Conservation (phyloP, 2,329 filamentous ascomycete species). For the Colletotrichum melonis region DNA sequence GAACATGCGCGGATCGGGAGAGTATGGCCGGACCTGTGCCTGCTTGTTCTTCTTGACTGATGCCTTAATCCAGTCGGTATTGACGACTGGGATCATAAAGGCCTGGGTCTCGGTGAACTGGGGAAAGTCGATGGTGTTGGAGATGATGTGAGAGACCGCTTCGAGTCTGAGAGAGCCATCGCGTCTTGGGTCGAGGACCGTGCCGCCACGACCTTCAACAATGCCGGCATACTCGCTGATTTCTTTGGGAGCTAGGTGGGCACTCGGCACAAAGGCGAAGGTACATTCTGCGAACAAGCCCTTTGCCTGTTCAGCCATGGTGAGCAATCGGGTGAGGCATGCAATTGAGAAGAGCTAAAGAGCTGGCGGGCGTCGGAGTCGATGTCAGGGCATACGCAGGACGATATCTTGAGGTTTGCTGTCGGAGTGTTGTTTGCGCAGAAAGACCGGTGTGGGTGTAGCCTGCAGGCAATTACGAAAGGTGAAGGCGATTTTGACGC, state of each 20-base stretch:
- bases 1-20: conserved; percentile 90
- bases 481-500: conserved; percentile 27
- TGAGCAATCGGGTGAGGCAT: conserved; percentile 8
- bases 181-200: conserved; percentile 57
- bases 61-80: conserved; percentile 80
- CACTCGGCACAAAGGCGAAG: conserved; percentile 59
- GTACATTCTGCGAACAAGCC: conserved; percentile 55
- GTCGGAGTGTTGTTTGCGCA: conserved; percentile 1
- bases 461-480: background rate
- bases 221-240: conserved; percentile 57
- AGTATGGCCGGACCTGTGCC: conserved; percentile 84
- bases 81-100: conserved; percentile 85
- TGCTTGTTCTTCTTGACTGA: conserved; percentile 78
- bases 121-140: conserved; percentile 90
- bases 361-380: background rate
- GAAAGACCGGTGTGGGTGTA: background rate
- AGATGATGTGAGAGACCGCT: conserved; percentile 66
- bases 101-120: conserved; percentile 82
- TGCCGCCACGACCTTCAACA: conserved; percentile 61
- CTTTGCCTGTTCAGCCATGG: conserved; percentile 41
- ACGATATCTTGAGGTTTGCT: background rate
- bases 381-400: conserved; percentile 18
- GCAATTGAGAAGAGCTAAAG: background rate
- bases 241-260: conserved; percentile 50
- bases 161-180: conserved; percentile 61